Conservation (phyloP, 257 asterid species). For the Pogostemon cablin region DNA sequence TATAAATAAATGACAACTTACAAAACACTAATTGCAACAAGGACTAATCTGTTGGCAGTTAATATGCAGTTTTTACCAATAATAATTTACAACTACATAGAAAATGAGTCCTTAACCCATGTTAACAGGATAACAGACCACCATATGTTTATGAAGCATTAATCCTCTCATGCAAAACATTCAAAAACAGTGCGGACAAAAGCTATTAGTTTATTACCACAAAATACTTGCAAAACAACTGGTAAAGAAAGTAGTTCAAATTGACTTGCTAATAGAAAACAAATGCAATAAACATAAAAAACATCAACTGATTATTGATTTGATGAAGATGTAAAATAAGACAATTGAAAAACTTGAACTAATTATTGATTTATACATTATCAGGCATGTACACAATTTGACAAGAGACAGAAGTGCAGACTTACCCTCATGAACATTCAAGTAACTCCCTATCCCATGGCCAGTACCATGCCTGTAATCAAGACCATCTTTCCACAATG, state of each 20-base stretch:
- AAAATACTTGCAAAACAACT: background rate
- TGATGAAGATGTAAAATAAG: background rate
- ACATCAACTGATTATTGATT: background rate
- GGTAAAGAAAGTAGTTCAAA: constrained; percentile 6
- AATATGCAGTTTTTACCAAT: background rate
- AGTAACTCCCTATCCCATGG: constrained; percentile 94
- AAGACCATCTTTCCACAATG: constrained; percentile 95
- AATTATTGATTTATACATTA: background rate
- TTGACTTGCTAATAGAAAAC: background rate
- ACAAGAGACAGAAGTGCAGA: background rate
- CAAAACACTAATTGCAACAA: background rate
- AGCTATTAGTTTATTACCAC: constrained; percentile 2
- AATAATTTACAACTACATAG: background rate
- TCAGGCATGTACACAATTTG: background rate
- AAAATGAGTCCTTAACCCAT: background rate
- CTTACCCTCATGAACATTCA: constrained; percentile 95
- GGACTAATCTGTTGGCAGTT: background rate
- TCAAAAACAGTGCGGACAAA: background rate
- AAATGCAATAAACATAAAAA: background rate
- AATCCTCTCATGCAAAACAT: background rate
- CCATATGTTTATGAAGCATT: background rate
- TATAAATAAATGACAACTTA: background rate
- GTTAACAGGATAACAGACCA: background rate
- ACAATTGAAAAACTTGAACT: background rate
- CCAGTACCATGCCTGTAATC: constrained; percentile 99